Percentiles rank a stretch among this genome's conserved stretches.
Conservation (phyloP, 352 stramenopile species). For the Phytophthora pisi region DNA sequence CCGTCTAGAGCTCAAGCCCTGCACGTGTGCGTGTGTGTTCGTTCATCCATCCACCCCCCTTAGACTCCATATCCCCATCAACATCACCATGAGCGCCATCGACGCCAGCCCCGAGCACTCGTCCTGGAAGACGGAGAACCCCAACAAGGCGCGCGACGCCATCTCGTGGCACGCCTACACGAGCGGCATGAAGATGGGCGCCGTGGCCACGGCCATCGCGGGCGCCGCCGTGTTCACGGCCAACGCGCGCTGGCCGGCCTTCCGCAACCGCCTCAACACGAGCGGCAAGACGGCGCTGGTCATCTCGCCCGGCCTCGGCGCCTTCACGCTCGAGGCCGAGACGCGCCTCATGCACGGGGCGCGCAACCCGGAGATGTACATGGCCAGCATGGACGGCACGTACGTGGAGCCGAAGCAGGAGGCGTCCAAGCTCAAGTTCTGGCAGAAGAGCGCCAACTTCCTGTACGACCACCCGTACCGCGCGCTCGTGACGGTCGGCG, state of each 20-base stretch:
- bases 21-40: background rate
- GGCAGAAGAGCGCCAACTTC: slow-evolving; percentile 73
- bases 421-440: slow-evolving; percentile 48
- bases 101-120: slow-evolving; percentile 27
- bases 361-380: slow-evolving; percentile 75
- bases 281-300: slow-evolving; percentile 82
- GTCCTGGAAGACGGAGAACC: slow-evolving; percentile 44
- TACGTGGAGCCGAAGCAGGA: slow-evolving; percentile 50
- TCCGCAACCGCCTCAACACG: slow-evolving; percentile 70
- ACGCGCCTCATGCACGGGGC: slow-evolving; percentile 62
- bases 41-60: background rate
- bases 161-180: slow-evolving; percentile 76
- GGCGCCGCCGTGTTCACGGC: slow-evolving; percentile 42
- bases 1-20: slow-evolving; percentile 14
- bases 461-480: slow-evolving; percentile 86
- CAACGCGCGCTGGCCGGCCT: slow-evolving; percentile 68
- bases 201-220: slow-evolving; percentile 33
- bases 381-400: slow-evolving; percentile 57
- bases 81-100: slow-evolving; percentile 21
- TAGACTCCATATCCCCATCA: background rate
- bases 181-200: slow-evolving; percentile 57
- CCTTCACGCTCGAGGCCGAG: slow-evolving; percentile 75
- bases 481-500: slow-evolving; percentile 53
- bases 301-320: slow-evolving; percentile 60
- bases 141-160: slow-evolving; percentile 63